Evolutionary conservation across 2,329 filamentous ascomycete genomes (phyloP), one percentile per base, ranked within the genome.

Genomic region (Arthroderma sp.): DNA sequence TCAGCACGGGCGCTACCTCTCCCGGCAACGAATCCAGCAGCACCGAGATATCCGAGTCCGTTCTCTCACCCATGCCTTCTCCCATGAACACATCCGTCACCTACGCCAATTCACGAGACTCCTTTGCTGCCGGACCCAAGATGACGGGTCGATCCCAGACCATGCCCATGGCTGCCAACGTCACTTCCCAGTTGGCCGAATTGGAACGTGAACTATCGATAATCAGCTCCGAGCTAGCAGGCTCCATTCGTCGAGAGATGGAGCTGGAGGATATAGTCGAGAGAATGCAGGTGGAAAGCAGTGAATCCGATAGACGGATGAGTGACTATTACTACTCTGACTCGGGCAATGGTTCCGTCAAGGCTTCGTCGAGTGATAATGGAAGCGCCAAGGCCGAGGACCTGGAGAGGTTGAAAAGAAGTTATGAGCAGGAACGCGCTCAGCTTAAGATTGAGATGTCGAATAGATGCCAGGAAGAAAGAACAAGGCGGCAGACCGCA

Each of bases 321-420:
- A 97, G 93, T 73, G 93, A 98, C 73, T 51, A 51, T 33, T 97
- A 98, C 74, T 98, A 93, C 70, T 98, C 93, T 1, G 93, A 98
- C 70, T 95, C 91, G 4, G 93, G 93, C 33, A 86, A 88, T 58
- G 91, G 89, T 70, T 91, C 89, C 0, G 80, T 88, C 56, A 87
- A 89, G 66, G 86, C 85, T 66, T 84, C 86, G 1, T 75, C 80
- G 60, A 85, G 88, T 51, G 77, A 81, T 59, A 77, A 81, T 60
- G 74, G 72, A 13, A 78, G 80, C 49, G 73, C 72, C 33, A 81
- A 78, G 63, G 65, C 79, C 2, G 82, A 85, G 66, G 88, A 96
- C 69, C 76, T 96, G 35, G 88, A 95, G 60, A 88, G 84, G 70
- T 79, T 93, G 49, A 86, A 91, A 65, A 81, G 93, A 62, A 84